phyloP scores from a whole-genome alignment of 495 filamentous ascomycete species.

The Penicillium coprophilum region DNA sequence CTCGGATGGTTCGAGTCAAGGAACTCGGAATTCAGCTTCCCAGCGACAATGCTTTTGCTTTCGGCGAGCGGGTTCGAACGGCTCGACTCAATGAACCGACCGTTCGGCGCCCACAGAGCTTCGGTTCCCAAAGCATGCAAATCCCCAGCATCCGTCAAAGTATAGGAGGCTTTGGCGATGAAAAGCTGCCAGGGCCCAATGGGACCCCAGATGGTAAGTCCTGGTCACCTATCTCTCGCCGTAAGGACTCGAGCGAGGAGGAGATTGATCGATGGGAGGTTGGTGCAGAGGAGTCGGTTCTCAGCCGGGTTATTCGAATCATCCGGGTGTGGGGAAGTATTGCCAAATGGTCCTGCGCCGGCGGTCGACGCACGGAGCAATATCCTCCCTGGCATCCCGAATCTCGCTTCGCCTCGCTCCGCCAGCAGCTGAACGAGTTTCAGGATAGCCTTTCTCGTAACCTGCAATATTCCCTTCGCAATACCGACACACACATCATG shows the following conservation, averaged over 20 bases:
- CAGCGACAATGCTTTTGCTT: conserved; percentile 51
- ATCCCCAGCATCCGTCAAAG: conserved; percentile 51
- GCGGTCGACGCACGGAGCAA: conserved; percentile 62
- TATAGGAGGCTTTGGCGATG: conserved; percentile 40
- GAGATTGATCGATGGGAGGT: conserved; percentile 59
- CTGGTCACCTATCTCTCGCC: conserved; percentile 55
- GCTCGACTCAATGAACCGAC: conserved; percentile 43
- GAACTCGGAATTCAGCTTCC: conserved; percentile 58
- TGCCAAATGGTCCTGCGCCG: conserved; percentile 71
- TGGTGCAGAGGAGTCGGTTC: conserved; percentile 64
- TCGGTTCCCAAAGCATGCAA: conserved; percentile 45
- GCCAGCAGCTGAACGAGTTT: conserved; percentile 61
- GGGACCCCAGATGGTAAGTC: conserved; percentile 37
- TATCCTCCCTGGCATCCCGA: conserved; percentile 62
- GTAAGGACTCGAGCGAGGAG: conserved; percentile 65
- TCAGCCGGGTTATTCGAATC: conserved; percentile 74
- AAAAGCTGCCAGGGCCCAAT: conserved; percentile 34
- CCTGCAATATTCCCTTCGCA: conserved; percentile 68
- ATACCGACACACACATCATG: conserved; percentile 79
- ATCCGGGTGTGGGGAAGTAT: conserved; percentile 79
- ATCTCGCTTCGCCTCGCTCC: conserved; percentile 63
- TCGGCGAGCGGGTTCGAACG: conserved; percentile 49
- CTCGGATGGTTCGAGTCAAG: conserved; percentile 64
- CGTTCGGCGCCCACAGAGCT: conserved; percentile 41
- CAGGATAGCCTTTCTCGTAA: conserved; percentile 65